Evolutionary conservation across 2,329 filamentous ascomycete genomes (phyloP), one percentile per base, ranked within the genome.

Genomic region (Fusarium beomiforme): DNA sequence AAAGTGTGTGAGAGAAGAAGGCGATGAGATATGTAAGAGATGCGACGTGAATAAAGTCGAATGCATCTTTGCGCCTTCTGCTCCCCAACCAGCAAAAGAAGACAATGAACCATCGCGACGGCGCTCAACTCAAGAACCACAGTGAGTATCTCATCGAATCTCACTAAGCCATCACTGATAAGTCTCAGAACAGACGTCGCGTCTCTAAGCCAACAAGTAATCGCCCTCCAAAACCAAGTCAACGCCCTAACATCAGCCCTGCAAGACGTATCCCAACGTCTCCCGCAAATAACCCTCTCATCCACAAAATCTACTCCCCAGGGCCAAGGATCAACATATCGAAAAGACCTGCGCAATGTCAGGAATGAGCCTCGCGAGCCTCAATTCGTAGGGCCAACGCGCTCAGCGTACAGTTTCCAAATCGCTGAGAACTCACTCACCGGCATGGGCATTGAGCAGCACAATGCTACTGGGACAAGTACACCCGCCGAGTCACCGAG

Each of bases 401-500:
- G 61, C 26, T 64, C 61, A 8, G 61, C 61, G 3, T 64, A 54
- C 7, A 63, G 61, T 10, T 64, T 64, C 16, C 61, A 64, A n/a
- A 64, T 64, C 10, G 61, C 61, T 0, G 61, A 64, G 1, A 63
- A 64, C 17, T 64, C 61, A 2, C 47, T 64, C 9, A 46, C 41
- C 0, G 61, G 61, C 1, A 63, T 63, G 60, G 60, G 60, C 0
- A 61, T 63, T 2, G 60, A 44, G 11, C 55, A 44, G 11, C 55
- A 23, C 1, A 34, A 36, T 14, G 36, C 23, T 2, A 62, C 60
- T 4, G 13, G 8, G 0, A 34, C 46, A 3, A 44, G 44, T 8
- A 60, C 58, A 2, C 58, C 58, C 0, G 59, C 33, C 8, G 42
- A 23, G 31, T 64, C 60, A 0, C 60, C 60, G 0, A 54, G 37